A percentile compares a stretch with the other conserved stretches of the same genome.
Conservation (phyloP, 2,329 filamentous ascomycete species). For the Colletotrichum kahawae region DNA sequence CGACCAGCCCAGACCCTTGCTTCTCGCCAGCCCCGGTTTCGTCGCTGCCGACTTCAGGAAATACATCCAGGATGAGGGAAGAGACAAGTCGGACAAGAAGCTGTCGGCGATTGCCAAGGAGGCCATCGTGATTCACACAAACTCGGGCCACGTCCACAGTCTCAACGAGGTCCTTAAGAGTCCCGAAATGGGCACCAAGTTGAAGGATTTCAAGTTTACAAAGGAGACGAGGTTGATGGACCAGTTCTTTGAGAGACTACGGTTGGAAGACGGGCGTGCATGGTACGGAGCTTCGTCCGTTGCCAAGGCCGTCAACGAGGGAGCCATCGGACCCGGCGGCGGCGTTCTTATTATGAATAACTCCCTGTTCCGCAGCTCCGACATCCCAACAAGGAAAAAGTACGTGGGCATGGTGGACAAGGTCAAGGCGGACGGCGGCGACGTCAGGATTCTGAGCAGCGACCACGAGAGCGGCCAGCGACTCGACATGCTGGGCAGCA, state of each 20-base stretch:
- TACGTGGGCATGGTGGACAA: constrained; percentile 89
- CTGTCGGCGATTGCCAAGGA: constrained; percentile 67
- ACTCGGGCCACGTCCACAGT: constrained; percentile 84
- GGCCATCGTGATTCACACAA: constrained; percentile 79
- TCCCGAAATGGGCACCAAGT: constrained; percentile 75
- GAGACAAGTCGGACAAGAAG: constrained; percentile 68
- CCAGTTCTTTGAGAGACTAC: constrained; percentile 76
- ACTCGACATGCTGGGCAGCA: constrained; percentile 81
- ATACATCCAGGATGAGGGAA: constrained; percentile 68
- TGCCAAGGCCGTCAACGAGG: constrained; percentile 80
- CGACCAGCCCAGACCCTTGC: constrained; percentile 68
- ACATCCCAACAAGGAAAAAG: constrained; percentile 75
- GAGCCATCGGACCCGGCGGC: constrained; percentile 86
- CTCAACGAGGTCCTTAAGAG: constrained; percentile 87
- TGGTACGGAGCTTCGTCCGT: constrained; percentile 91
- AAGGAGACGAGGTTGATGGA: constrained; percentile 87
- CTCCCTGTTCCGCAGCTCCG: constrained; percentile 82
- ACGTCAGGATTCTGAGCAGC: constrained; percentile 87
- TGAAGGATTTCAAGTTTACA: constrained; percentile 88
- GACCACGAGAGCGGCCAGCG: constrained; percentile 93
- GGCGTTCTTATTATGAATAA: constrained; percentile 88
- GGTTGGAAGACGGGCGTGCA: constrained; percentile 84
- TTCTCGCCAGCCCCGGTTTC: constrained; percentile 91
- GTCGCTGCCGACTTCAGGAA: constrained; percentile 80
- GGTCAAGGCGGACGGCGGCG: constrained; percentile 85